A percentile compares a stretch with the other conserved stretches of the same genome.
phyloP scores from a whole-genome alignment of 2,329 filamentous ascomycete genomes.

The Aspergillus amoenus region DNA sequence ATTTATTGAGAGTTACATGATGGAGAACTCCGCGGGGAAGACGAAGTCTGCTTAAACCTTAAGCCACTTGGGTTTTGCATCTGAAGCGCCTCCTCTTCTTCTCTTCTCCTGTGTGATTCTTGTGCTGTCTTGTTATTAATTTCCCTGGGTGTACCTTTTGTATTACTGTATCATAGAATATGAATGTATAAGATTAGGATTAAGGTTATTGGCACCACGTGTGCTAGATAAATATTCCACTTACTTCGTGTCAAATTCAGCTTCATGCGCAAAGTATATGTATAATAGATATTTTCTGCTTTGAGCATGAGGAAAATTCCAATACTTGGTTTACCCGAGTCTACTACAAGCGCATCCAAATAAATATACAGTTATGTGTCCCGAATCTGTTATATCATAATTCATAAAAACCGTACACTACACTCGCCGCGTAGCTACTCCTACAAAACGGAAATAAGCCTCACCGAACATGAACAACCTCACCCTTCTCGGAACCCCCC shows the following conservation, averaged over 20 bases:
- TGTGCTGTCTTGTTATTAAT: background rate
- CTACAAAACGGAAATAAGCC: background rate
- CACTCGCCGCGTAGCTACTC: background rate
- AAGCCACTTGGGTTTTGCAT: background rate
- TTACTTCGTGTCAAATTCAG: background rate
- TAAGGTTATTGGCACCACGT: background rate
- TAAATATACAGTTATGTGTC: too few species aligned
- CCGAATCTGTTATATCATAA: background rate
- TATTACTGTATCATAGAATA: conserved; percentile 27
- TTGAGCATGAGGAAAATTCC: background rate
- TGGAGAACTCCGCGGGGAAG: conserved; percentile 16
- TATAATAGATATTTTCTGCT: background rate
- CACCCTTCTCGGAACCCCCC: conserved; percentile 7
- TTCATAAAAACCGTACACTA: background rate
- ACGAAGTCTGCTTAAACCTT: conserved; percentile 3
- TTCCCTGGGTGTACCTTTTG: conserved; percentile 21
- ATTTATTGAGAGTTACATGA: conserved; percentile 41
- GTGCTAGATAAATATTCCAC: too few species aligned
- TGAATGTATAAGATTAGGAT: conserved; percentile 20
- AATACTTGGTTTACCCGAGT: background rate
- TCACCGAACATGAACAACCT: conserved; percentile 2
- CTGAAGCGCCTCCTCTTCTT: conserved; percentile 7
- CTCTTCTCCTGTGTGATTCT: background rate
- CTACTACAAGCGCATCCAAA: too few species aligned
- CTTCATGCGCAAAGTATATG: background rate